Base-by-base conservation (phyloP, 768 basidiomycete species). In the Peribolospora baueri region DNA sequence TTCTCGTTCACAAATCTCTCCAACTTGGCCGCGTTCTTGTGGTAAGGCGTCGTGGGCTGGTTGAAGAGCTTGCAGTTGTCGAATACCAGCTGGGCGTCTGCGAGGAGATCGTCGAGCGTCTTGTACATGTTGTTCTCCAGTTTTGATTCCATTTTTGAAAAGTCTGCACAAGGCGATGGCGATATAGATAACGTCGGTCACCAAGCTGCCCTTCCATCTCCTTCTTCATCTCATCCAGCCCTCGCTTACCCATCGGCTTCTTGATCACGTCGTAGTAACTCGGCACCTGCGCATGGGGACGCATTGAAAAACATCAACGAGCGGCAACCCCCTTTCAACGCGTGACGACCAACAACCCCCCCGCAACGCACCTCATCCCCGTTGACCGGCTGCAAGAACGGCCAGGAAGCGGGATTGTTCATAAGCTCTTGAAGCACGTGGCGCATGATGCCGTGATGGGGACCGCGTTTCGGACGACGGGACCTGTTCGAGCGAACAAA, bases 11-110 rank as follows among this genome's bases (percentile, higher is more conserved):
- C 70, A 59, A 76, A 79, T 65, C 77, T 81, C 63, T 90, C 86
- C 68, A 97, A 66, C 68, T 77, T 81, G 60, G 74, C 79, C 6
- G 88, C 90, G 60, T 84, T 82, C 69, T 80, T 83, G 50, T 14
- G 25, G 54, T 63, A 65, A 43, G 62, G 63, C 42, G 61, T 61
- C 50, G 51, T 50, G 14, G 36, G 43, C 38, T 56, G 58, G 50
- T 98, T 98, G 69, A 91, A 97, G 53, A 73, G 66, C 55, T 80
- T 73, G 70, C 91, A 95, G 64, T 98, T 98, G 61, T 84, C 77
- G 64, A 86, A 88, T 55, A 97, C 77, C 54, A 91, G 71, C 61
- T 79, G 76, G 6, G 80, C 80, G 65, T 97, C 93, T 45, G 74
- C 74, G 11, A 80, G 67, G 64, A 95, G 91, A 46, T 72, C 70